A percentile compares a stretch with the other conserved stretches of the same genome.
Conservation (phyloP, 495 filamentous ascomycete genomes). For the Aspergillus diversus region DNA sequence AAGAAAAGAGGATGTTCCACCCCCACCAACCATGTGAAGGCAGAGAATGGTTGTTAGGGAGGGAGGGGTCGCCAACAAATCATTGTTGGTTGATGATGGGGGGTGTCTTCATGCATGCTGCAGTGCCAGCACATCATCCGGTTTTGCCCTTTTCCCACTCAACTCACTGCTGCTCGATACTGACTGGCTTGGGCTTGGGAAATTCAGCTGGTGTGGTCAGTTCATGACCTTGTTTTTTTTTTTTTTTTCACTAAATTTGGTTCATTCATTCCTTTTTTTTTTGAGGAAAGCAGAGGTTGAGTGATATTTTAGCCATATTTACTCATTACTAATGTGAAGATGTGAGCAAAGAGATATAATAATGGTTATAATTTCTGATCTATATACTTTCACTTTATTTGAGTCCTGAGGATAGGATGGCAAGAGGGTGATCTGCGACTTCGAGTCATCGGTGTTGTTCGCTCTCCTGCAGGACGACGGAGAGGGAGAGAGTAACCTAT, state of each 20-base stretch:
- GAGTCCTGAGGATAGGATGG: background rate
- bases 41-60: conserved; percentile 24
- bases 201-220: too few species aligned
- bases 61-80: conserved; percentile 37
- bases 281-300: background rate
- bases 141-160: conserved; percentile 1
- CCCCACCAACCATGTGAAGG: background rate
- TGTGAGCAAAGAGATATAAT: background rate
- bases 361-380: background rate
- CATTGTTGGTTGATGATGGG: conserved; percentile 21
- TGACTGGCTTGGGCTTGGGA: too few species aligned
- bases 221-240: too few species aligned
- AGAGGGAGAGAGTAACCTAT: conserved; percentile 2
- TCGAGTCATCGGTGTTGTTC: conserved; percentile 10
- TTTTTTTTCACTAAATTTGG: background rate
- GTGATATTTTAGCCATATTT: too few species aligned
- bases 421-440: background rate
- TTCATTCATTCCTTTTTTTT: conserved; percentile 2
- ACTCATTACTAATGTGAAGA: background rate
- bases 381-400: background rate
- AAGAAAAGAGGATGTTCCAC: background rate
- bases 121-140: conserved; percentile 34
- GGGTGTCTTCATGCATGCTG: conserved; percentile 43
- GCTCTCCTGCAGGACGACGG: conserved; percentile 9
- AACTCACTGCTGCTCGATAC: too few species aligned